Percentiles rank a stretch among this genome's conserved stretches.
These are phyloP conservation scores for Sporothrix brunneoviolacea DNA, from an alignment of 2,329 filamentous ascomycete genomes.

Conservation along the genomic window DNA sequence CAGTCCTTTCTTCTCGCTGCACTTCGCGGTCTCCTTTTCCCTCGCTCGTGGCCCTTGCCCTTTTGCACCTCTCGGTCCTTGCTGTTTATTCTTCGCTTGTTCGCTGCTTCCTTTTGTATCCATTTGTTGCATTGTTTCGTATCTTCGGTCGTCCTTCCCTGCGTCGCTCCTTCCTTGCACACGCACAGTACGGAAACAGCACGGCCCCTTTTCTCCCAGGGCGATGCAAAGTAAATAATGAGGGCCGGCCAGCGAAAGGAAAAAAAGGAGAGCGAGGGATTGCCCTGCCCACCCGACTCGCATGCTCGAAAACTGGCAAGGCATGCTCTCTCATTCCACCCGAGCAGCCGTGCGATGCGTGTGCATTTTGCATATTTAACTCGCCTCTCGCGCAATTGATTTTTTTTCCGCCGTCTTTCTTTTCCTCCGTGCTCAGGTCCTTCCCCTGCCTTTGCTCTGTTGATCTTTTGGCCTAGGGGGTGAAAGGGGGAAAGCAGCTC, in stretches of 20 bases:
- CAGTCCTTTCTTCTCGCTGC: too few relatives aligned
- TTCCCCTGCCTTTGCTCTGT: neutral
- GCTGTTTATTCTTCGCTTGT: neutral
- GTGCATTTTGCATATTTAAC: neutral
- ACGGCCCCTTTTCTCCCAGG: neutral
- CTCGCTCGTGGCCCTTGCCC: slow-evolving; percentile 4
- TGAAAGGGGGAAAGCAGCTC: too few relatives aligned
- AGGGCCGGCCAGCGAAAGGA: neutral
- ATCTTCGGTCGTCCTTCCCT: too few relatives aligned
- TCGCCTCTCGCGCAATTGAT: neutral
- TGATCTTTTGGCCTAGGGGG: neutral
- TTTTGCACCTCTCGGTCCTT: neutral
- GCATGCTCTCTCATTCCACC: slow-evolving; percentile 8
- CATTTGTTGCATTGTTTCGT: neutral
- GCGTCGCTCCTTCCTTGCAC: neutral
- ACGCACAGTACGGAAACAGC: neutral
- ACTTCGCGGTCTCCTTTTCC: slow-evolving; percentile 8
- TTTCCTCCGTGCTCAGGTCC: neutral
- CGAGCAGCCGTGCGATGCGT: slow-evolving; percentile 1
- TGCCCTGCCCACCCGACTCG: neutral
- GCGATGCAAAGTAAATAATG: slow-evolving; percentile 6
- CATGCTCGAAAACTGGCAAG: neutral
- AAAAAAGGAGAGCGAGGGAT: neutral
- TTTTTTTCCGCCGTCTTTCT: neutral
- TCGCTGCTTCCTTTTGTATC: neutral